phyloP scores from a whole-genome alignment of 2,329 filamentous ascomycete genomes.

The Monosporascus ibericus region DNA sequence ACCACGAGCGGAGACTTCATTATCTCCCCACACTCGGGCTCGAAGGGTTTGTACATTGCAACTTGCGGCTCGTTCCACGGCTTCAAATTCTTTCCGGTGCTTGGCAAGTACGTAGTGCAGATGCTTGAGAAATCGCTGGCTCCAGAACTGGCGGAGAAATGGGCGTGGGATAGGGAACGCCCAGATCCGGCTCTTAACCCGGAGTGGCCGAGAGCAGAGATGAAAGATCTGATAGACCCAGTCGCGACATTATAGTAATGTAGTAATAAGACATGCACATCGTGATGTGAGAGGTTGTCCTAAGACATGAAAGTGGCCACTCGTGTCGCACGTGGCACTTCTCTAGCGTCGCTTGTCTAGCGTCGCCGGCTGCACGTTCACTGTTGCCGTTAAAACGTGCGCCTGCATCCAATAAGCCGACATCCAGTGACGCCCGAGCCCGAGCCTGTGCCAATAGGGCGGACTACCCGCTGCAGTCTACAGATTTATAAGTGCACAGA shows the following conservation, averaged over 20 bases:
- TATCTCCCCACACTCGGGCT: slow-evolving; percentile 48
- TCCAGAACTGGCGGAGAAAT: slow-evolving; percentile 36
- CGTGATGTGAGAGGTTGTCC: too few species aligned
- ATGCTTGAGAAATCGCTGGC: slow-evolving; percentile 40
- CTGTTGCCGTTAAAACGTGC: too few species aligned
- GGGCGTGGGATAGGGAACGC: slow-evolving; percentile 51
- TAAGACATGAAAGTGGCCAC: too few species aligned
- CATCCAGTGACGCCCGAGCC: too few species aligned
- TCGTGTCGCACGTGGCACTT: too few species aligned
- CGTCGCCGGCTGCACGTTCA: too few species aligned
- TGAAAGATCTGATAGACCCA: background rate
- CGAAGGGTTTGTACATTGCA: slow-evolving; percentile 50
- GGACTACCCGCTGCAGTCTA: too few species aligned
- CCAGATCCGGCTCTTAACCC: background rate
- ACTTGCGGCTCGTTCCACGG: slow-evolving; percentile 60
- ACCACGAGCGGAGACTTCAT: slow-evolving; percentile 54
- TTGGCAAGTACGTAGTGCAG: slow-evolving; percentile 54
- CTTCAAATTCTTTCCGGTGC: slow-evolving; percentile 58
- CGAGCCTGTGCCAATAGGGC: too few species aligned
- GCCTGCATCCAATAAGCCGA: background rate
- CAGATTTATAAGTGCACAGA: too few species aligned
- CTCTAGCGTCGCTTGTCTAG: too few species aligned
- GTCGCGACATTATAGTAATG: background rate
- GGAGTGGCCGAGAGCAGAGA: background rate
- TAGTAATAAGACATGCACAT: too few species aligned